phyloP scores from a whole-genome alignment of 208 protist species.

The Trypanosoma vivax region DNA sequence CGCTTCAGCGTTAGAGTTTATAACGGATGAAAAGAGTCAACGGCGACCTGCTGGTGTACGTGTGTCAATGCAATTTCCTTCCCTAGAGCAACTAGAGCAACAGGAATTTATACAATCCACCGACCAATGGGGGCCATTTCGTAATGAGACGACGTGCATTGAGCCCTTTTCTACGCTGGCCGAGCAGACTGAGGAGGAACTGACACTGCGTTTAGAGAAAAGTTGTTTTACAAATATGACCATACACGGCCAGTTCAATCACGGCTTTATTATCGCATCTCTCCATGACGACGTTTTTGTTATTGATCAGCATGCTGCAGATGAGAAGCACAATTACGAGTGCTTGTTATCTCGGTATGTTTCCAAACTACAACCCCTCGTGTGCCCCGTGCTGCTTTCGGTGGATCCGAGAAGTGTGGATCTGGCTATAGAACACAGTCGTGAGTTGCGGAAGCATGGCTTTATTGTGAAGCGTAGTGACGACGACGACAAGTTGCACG shows the following conservation, averaged over 20 bases:
- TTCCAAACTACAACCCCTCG: slow-evolving; percentile 77
- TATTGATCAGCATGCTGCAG: slow-evolving; percentile 93
- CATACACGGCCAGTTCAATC: slow-evolving; percentile 93
- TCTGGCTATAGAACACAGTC: slow-evolving; percentile 61
- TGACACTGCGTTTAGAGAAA: slow-evolving; percentile 70
- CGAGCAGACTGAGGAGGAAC: slow-evolving; percentile 48
- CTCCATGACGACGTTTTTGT: slow-evolving; percentile 86
- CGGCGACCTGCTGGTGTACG: slow-evolving; percentile 23
- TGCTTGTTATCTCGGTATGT: slow-evolving; percentile 56
- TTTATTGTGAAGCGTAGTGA: slow-evolving; percentile 67
- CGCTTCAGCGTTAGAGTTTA: slow-evolving; percentile 1
- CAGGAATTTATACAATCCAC: too few species aligned
- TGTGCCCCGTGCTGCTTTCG: slow-evolving; percentile 57
- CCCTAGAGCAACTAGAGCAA: too few species aligned
- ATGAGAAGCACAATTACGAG: slow-evolving; percentile 94
- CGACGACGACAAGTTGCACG: slow-evolving; percentile 58
- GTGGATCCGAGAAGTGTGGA: slow-evolving; percentile 78
- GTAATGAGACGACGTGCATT: too few species aligned
- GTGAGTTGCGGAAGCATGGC: slow-evolving; percentile 72
- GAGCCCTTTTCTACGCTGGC: slow-evolving; percentile 23
- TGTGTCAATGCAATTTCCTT: slow-evolving; percentile 23
- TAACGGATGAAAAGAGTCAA: slow-evolving; percentile 34
- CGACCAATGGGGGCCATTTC: too few species aligned
- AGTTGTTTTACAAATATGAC: slow-evolving; percentile 81
- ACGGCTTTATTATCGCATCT: slow-evolving; percentile 89